Base-by-base conservation (phyloP, 2,329 filamentous ascomycete species). In the Microcyclospora tardicrescens region DNA sequence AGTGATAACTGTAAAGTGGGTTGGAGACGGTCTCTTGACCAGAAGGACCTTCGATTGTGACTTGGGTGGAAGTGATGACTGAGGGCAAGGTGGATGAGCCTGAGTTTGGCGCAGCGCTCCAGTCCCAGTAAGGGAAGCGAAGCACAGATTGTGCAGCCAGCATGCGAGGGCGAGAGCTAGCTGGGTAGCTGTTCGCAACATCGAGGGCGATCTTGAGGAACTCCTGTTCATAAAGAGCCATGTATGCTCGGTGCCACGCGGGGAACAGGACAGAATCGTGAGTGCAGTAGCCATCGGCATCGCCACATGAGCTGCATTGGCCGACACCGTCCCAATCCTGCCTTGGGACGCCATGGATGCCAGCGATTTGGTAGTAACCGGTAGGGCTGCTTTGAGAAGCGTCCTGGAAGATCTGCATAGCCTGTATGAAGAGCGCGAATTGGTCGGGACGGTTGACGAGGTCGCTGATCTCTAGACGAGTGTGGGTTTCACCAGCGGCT, bases 221-320 rank as follows among this genome's bases (percentile, higher is more conserved):
- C 32, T 52, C 40, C 43, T 58, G 56, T 46, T 59, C 56, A 40
- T 53, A 58, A 9, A 57, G 47, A 14, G 54, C 55, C 41, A 54
- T 48, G 42, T 55, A 58, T 34, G 47, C 40, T 32, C 56, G 54
- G 41, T 59, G 56, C 54, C 54, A 59, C 2, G 47, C 37, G 14
- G 56, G 55, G 47, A 59, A 59, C 15, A 55, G 51, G n/a, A 55
- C 40, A 3, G 53, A 56, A 31, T 52, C 45, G 50, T 59, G 56
- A n/a, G 53, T 50, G 47, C 56, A 58, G 44, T 58, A 59, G n/a
- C 56, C 56, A 33, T 53, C 46, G 28, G 49, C 43, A 33, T 46
- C 49, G n/a, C 40, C 34, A 37, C 53, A 56, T 15, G 34, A 41
- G 34, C 45, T 45, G 44, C 53, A 53, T 36, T 52, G 43, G 5